Conservation (phyloP, 1,284 basidiomycete genomes). For the Apiotrichum akiyoshidainum region DNA sequence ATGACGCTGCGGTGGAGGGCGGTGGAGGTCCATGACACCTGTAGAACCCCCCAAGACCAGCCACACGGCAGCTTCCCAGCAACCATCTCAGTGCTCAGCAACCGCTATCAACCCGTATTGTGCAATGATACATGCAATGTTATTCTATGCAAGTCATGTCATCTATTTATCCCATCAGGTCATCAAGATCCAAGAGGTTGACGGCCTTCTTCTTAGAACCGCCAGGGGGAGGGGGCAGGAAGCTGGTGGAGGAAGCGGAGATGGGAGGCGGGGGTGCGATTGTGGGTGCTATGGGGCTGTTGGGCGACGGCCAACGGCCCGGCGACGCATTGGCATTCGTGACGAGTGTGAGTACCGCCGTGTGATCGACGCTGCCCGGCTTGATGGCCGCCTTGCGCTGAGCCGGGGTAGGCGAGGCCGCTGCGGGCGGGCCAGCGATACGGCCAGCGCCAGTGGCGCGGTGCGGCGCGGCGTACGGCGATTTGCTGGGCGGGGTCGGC, state of each 20-base stretch:
- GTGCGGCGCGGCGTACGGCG: background rate
- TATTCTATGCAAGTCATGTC: too few relatives aligned
- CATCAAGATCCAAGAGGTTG: constrained; percentile 1
- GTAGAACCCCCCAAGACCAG: too few relatives aligned
- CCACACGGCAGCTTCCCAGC: too few relatives aligned
- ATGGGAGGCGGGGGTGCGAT: background rate
- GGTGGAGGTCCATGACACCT: too few relatives aligned
- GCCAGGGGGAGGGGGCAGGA: constrained; percentile 1
- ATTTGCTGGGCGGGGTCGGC: constrained; percentile 14
- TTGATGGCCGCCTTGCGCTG: background rate
- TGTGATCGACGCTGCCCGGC: constrained; percentile 11
- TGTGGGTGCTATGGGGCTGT: background rate
- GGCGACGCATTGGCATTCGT: background rate
- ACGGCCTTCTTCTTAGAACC: background rate
- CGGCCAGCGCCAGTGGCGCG: background rate
- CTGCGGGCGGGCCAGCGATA: background rate
- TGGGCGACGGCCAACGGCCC: background rate
- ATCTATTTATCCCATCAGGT: background rate
- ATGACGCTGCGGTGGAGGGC: too few relatives aligned
- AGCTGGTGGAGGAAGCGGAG: background rate
- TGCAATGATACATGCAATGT: too few relatives aligned
- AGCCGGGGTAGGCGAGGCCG: background rate
- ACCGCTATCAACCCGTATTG: too few relatives aligned
- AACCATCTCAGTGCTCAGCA: too few relatives aligned
- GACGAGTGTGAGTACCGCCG: constrained; percentile 8